phyloP scores from a whole-genome alignment of 2,329 filamentous ascomycete genomes.

The Exutisphaerella laricina region DNA sequence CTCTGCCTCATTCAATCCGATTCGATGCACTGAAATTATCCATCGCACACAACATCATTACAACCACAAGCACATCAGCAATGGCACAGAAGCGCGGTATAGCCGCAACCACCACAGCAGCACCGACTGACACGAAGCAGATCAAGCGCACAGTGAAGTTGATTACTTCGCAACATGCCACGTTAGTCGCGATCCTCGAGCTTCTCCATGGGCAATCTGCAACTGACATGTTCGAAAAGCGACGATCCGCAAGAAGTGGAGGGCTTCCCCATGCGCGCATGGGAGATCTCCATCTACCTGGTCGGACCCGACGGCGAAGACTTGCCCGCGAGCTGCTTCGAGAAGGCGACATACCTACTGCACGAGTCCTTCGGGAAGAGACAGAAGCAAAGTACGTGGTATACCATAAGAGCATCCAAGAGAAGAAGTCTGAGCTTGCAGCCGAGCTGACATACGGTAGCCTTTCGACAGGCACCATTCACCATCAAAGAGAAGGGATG shows the following conservation, averaged over 20 bases:
- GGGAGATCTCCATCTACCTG: constrained; percentile 81
- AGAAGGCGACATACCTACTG: constrained; percentile 86
- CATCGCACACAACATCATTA: no score
- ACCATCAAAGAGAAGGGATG: constrained; percentile 89
- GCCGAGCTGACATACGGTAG: constrained; percentile 36
- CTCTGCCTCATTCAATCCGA: no score
- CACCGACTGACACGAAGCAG: constrained; percentile 12
- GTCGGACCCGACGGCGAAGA: constrained; percentile 83
- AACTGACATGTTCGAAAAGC: constrained; percentile 40
- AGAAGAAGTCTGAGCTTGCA: no score
- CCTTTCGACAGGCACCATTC: constrained; percentile 80
- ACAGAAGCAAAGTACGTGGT: constrained; percentile 53
- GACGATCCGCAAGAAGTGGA: constrained; percentile 75
- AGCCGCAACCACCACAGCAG: background rate
- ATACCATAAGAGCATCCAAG: no score
- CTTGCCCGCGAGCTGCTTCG: constrained; percentile 76
- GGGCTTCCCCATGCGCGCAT: constrained; percentile 86
- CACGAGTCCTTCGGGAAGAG: constrained; percentile 89
- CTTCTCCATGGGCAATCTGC: constrained; percentile 3
- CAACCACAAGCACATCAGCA: constrained; percentile 5
- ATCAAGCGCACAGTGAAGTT: constrained; percentile 81
- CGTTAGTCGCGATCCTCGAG: constrained; percentile 52
- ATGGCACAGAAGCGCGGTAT: constrained; percentile 12
- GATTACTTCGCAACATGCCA: constrained; percentile 82
- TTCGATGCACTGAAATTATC: no score